Evolutionary conservation across 2,329 filamentous ascomycete genomes (phyloP).

Genomic region (Exophiala viscosa): DNA sequence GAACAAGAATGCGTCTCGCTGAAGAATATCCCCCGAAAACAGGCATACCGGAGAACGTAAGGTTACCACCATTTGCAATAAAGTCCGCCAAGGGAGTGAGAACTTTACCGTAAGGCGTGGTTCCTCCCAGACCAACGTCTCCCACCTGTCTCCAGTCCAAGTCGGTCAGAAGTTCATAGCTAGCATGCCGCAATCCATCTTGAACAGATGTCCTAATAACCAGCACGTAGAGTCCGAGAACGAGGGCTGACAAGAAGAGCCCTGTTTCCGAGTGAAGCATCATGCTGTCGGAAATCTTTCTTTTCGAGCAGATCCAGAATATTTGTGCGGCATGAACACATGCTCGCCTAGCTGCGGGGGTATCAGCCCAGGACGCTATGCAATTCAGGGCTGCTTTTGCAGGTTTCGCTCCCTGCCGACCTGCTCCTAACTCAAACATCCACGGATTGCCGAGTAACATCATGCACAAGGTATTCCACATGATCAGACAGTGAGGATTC

Average conservation of each 20-base stretch:
- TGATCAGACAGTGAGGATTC: background rate
- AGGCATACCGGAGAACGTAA: background rate
- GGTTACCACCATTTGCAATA: background rate
- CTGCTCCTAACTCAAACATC: slow-evolving; percentile 1
- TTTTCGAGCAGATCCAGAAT: slow-evolving; percentile 1
- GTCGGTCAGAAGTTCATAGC: background rate
- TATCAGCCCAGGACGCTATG: background rate
- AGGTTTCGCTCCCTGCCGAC: background rate
- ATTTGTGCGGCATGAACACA: slow-evolving; percentile 1
- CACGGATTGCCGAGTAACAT: background rate
- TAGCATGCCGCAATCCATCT: background rate
- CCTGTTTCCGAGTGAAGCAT: slow-evolving; percentile 1
- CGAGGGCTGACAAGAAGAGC: slow-evolving; percentile 52
- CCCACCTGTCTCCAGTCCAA: background rate
- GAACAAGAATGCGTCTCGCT: background rate
- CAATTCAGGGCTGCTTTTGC: background rate
- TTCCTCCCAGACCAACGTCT: background rate
- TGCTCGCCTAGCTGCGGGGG: background rate
- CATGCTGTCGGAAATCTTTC: slow-evolving; percentile 1
- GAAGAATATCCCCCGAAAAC: background rate
- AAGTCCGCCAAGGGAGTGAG: background rate
- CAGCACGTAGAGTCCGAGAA: slow-evolving; percentile 37
- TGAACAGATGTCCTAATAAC: background rate
- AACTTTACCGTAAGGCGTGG: background rate
- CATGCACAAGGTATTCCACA: slow-evolving; percentile 1